Evolutionary conservation across 495 filamentous ascomycete species (phyloP).

Genomic region (Penicillium mononematosum): DNA sequence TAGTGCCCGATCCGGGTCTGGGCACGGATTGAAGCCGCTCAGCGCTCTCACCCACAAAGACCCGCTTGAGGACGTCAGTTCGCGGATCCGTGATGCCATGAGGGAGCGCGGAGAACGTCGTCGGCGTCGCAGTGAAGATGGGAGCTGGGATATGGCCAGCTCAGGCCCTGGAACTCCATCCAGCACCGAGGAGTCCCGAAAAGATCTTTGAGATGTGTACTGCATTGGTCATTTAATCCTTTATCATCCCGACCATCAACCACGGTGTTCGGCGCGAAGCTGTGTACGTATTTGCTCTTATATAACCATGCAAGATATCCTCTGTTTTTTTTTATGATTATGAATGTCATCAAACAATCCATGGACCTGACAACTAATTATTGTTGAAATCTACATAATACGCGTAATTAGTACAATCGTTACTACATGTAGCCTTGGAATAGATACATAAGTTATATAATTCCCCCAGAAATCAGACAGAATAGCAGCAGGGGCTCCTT

Average conservation of each 20-base stretch:
- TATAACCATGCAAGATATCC: conserved; percentile 30
- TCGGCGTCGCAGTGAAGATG: conserved; percentile 60
- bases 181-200: conserved; percentile 42
- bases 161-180: conserved; percentile 46
- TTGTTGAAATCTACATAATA: background rate
- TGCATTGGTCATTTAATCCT: conserved; percentile 12
- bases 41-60: conserved; percentile 70
- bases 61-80: conserved; percentile 76
- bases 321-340: conserved; percentile 7
- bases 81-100: conserved; percentile 86
- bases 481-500: no score
- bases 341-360: background rate
- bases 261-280: conserved; percentile 24
- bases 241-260: conserved; percentile 10
- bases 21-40: conserved; percentile 67
- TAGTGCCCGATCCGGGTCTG: conserved; percentile 57
- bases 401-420: background rate
- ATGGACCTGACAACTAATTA: background rate
- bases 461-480: no score
- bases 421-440: no score
- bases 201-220: conserved; percentile 36
- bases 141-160: conserved; percentile 49
- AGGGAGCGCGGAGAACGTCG: conserved; percentile 74
- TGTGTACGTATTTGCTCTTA: conserved; percentile 22
- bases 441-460: no score